Conservation (phyloP, 164 flowering plant species). For the Annona squamosa region DNA sequence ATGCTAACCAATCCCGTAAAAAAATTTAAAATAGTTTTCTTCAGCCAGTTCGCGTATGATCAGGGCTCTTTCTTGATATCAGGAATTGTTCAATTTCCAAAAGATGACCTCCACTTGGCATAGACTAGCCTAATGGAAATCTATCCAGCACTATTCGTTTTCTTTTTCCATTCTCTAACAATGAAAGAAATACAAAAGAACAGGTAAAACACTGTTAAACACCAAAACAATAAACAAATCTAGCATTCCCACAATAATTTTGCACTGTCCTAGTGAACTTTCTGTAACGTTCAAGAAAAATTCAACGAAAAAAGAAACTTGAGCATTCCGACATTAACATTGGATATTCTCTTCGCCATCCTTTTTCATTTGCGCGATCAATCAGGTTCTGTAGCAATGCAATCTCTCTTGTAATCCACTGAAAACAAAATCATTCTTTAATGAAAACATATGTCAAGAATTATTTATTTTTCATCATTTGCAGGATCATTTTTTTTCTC, state of each 20-base stretch:
- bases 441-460: too few species aligned
- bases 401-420: slow-evolving; percentile 66
- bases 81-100: too few species aligned
- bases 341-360: slow-evolving; percentile 97
- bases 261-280: neutral
- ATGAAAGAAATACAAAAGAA: neutral
- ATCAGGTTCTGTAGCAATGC: slow-evolving; percentile 34
- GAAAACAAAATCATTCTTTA: slow-evolving; percentile 7
- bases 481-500: too few species aligned
- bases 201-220: neutral
- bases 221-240: neutral
- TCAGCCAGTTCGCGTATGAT: too few species aligned
- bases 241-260: neutral
- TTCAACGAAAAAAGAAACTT: neutral
- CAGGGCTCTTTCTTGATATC: neutral
- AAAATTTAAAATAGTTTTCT: too few species aligned
- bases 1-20: too few species aligned
- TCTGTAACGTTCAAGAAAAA: neutral
- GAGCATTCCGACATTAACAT: neutral
- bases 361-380: slow-evolving; percentile 81
- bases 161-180: neutral
- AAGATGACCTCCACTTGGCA: neutral
- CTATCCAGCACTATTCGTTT: neutral
- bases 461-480: too few species aligned
- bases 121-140: neutral